Conservation (phyloP, 805 yeast species). For the Metschnikowia borealis region DNA sequence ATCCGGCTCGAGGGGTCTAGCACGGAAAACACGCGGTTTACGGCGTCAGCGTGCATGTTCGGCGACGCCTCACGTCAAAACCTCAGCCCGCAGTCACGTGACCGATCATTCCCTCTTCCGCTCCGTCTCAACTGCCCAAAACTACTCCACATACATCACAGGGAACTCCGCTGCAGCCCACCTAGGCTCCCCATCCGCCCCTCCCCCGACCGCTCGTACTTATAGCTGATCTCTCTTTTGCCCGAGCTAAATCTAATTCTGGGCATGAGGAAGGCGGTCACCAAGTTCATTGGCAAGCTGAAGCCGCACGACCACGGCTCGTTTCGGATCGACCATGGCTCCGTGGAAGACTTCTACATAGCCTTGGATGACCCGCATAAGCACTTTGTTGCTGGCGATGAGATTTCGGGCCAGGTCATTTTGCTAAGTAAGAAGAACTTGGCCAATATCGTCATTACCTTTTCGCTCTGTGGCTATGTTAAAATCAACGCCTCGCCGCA, state of each 20-base stretch:
- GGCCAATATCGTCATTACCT: slow-evolving; percentile 48
- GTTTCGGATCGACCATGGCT: slow-evolving; percentile 33
- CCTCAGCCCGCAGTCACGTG: slow-evolving; percentile 1
- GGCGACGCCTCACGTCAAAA: background rate
- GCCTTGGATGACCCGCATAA: slow-evolving; percentile 71
- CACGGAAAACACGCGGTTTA: background rate
- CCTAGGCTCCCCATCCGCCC: background rate
- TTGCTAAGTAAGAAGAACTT: slow-evolving; percentile 53
- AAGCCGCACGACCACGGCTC: slow-evolving; percentile 11
- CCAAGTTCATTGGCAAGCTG: slow-evolving; percentile 31
- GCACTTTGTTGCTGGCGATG: slow-evolving; percentile 77
- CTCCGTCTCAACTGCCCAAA: background rate
- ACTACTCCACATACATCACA: background rate
- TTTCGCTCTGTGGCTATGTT: slow-evolving; percentile 55
- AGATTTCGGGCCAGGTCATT: slow-evolving; percentile 59
- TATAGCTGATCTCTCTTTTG: background rate
- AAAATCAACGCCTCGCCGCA: slow-evolving; percentile 52
- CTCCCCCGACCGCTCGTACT: background rate
- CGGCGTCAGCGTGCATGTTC: background rate
- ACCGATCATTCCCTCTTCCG: background rate
- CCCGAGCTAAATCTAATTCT: background rate
- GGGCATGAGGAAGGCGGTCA: slow-evolving; percentile 49
- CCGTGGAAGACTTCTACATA: slow-evolving; percentile 64
- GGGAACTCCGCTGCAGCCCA: background rate
- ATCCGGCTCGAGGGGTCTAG: background rate